Evolutionary conservation across 2,329 filamentous ascomycete genomes (phyloP).

Genomic region (Fusarium algeriense): DNA sequence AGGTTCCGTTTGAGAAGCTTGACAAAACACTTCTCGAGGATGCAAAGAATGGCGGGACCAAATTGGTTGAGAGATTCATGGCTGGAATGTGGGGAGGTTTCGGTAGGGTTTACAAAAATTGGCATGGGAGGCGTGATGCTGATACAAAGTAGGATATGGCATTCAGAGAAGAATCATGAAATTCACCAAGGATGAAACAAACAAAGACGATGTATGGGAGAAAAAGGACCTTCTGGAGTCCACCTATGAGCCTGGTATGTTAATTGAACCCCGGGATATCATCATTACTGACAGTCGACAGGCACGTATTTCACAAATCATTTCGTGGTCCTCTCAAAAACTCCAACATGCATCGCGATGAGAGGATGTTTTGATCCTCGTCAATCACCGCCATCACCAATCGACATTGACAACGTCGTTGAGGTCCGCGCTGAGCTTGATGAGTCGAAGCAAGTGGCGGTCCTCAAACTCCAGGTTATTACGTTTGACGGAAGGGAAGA

Average conservation of each 20-base stretch:
- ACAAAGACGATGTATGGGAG: slow-evolving; percentile 32
- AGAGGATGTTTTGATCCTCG: slow-evolving; percentile 32
- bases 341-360: slow-evolving; percentile 22
- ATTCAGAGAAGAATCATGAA: slow-evolving; percentile 33
- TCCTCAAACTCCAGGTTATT: slow-evolving; percentile 18
- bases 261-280: rapidly evolving
- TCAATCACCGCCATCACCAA: background rate
- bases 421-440: slow-evolving; percentile 28
- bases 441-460: background rate
- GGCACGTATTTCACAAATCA: slow-evolving; percentile 41
- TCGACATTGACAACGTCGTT: slow-evolving; percentile 26
- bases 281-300: background rate
- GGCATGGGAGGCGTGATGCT: rapidly evolving
- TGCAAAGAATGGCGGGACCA: slow-evolving; percentile 28
- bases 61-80: slow-evolving; percentile 30
- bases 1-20: slow-evolving; percentile 16
- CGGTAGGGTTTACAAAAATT: background rate
- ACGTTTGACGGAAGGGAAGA: slow-evolving; percentile 32
- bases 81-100: slow-evolving; percentile 41
- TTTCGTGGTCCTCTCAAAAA: slow-evolving; percentile 28
- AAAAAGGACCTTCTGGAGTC: slow-evolving; percentile 26
- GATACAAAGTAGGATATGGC: background rate
- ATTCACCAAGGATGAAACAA: slow-evolving; percentile 17
- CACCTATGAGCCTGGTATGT: slow-evolving; percentile 38
- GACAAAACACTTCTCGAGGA: slow-evolving; percentile 22